Base-by-base conservation (phyloP, 768 basidiomycete genomes). In the Neoboletus brunneissimus region DNA sequence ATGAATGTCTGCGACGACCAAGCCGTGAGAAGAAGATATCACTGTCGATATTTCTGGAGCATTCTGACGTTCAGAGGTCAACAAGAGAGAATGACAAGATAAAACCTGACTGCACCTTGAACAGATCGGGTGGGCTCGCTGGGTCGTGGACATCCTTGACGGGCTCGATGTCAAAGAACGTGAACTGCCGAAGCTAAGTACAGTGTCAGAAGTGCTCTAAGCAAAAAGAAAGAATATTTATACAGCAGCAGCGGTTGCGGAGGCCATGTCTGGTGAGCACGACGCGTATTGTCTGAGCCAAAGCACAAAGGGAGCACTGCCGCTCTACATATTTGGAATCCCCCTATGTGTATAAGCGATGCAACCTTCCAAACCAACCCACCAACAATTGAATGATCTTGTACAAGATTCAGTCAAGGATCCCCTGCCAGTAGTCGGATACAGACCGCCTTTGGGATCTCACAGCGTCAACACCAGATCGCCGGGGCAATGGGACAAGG, bases 1-100 rank as follows among this genome's bases (percentile, higher is more conserved):
- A 70, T 94, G 88, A 27, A 91, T 86, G 69, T 94, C 92, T 15
- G 93, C 93, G 31, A 91, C 83, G 12, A 94, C 75, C 0, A 90
- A 72, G 6, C 90, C 89, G 49, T 76, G 75, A 16, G 83, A 82
- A 0, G 89, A 87, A 0, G 82, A 77, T 0, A 81, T 70, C 29
- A 89, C 76, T 1, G 83, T 80, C 0, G 93, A 89, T 49, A 94
- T 86, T 77, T 92, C 91, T 48, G 81, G 75, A 1, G 89, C 77
- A 54, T 76, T 79, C 81, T 88, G 55, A 34, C 48, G 27, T 42
- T 44, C 50, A 23, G 5, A 49, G 3, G 47, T 64, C 50, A 64
- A 23, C 32, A 22, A 4, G 29, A 16, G 40, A 8, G 35, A 47
- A 50, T 10, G 32, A 48, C 34, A 31, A 54, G 49, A 27, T 6